phyloP scores from a whole-genome alignment of 345 rosid genomes.

The Linum tenue region DNA sequence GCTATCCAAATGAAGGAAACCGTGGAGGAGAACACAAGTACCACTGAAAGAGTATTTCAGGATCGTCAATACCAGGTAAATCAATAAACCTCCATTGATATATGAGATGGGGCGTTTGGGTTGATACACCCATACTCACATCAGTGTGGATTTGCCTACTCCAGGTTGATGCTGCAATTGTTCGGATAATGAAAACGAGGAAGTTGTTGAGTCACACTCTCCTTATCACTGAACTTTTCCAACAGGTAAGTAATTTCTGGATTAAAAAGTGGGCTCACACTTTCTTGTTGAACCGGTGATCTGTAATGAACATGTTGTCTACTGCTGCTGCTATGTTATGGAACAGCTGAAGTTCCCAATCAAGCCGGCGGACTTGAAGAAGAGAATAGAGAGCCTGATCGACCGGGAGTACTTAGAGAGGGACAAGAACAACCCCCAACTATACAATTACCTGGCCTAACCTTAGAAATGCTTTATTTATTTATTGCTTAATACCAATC shows the following conservation, averaged over 20 bases:
- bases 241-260: constrained; percentile 51
- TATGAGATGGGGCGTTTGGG: background rate
- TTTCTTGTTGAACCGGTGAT: background rate
- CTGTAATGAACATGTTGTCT: background rate
- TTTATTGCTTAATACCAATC: no score
- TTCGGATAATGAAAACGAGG: constrained; percentile 96
- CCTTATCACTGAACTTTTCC: constrained; percentile 96
- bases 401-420: constrained; percentile 98
- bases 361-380: constrained; percentile 95
- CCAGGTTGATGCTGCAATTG: constrained; percentile 98
- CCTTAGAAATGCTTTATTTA: no score
- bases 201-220: constrained; percentile 96
- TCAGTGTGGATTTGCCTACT: constrained; percentile 3
- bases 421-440: constrained; percentile 94
- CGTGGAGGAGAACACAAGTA: constrained; percentile 93
- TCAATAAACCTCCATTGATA: background rate
- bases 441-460: constrained; percentile 89
- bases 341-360: constrained; percentile 92
- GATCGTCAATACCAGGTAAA: constrained; percentile 96
- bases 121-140: background rate
- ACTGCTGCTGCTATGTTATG: background rate
- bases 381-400: constrained; percentile 88
- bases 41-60: constrained; percentile 96
- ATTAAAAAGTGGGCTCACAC: background rate
- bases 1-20: constrained; percentile 99